Percentiles rank a stretch among this genome's conserved stretches.
Evolutionary conservation across 805 yeast genomes (phyloP).

Genomic region (Scheffersomyces coipomensis): DNA sequence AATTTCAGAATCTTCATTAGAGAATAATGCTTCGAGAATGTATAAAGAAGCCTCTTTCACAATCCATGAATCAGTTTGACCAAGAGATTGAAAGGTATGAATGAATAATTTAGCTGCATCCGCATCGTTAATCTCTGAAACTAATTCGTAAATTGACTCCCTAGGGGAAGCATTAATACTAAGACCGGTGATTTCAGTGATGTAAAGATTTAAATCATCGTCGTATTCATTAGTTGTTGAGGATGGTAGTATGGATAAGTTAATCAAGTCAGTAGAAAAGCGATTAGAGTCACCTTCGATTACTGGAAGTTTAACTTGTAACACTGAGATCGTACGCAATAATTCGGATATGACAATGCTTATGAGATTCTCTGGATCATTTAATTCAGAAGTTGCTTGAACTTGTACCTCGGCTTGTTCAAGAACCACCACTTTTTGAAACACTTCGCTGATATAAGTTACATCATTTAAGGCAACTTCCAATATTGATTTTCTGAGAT

Average conservation of each 20-base stretch:
- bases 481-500: constrained; percentile 13
- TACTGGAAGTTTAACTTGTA: constrained; percentile 23
- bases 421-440: constrained; percentile 9
- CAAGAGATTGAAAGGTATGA: background rate
- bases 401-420: constrained; percentile 3
- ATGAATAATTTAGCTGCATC: constrained; percentile 33
- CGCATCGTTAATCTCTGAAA: constrained; percentile 45
- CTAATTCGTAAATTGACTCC: constrained; percentile 56
- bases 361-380: constrained; percentile 12
- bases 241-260: constrained; percentile 40
- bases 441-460: constrained; percentile 10
- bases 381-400: constrained; percentile 5
- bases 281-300: constrained; percentile 12
- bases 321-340: constrained; percentile 27
- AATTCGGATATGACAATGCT: constrained; percentile 27
- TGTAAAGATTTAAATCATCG: constrained; percentile 65
- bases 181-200: constrained; percentile 73
- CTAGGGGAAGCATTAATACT: constrained; percentile 54
- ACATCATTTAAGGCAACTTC: constrained; percentile 22
- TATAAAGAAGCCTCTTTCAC: constrained; percentile 40
- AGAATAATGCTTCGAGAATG: constrained; percentile 40
- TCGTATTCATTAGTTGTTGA: constrained; percentile 48
- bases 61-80: constrained; percentile 19
- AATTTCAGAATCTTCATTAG: constrained; percentile 34
- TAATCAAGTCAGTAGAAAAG: constrained; percentile 26